Conservation (phyloP, 345 rosid genomes). For the Salix purpurea region DNA sequence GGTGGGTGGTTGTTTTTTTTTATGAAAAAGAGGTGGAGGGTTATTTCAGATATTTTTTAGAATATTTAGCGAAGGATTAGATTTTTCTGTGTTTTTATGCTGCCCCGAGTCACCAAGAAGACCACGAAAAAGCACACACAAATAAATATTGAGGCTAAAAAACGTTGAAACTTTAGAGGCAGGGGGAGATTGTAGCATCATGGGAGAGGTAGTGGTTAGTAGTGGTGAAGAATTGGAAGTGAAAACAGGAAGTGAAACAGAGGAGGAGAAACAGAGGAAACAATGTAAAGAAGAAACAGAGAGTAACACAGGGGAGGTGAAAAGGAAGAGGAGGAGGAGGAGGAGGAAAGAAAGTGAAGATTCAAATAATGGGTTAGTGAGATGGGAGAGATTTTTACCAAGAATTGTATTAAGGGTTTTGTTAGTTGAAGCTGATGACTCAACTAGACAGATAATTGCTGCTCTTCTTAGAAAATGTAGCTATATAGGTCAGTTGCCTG, state of each 20-base stretch:
- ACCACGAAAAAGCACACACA: not conserved
- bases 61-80: not conserved
- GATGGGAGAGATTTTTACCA: constrained; percentile 71
- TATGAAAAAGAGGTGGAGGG: not conserved
- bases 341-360: constrained; percentile 6
- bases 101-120: not conserved
- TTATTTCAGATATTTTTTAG: constrained; percentile 37
- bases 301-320: not conserved
- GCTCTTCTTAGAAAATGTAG: constrained; percentile 87
- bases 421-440: constrained; percentile 92
- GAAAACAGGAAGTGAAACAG: constrained; percentile 14
- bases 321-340: constrained; percentile 8
- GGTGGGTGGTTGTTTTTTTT: not conserved
- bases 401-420: constrained; percentile 63
- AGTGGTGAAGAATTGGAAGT: constrained; percentile 36
- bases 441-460: constrained; percentile 79
- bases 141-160: not conserved
- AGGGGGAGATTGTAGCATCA: not conserved
- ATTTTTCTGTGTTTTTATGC: not conserved
- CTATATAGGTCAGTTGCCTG: constrained; percentile 56
- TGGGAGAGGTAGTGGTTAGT: constrained; percentile 41
- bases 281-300: constrained; percentile 4
- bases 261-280: constrained; percentile 15
- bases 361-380: constrained; percentile 33
- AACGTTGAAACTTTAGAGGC: not conserved